Evolutionary conservation across 2,329 filamentous ascomycete genomes (phyloP).

Genomic region (Trematosphaeria pertusa): DNA sequence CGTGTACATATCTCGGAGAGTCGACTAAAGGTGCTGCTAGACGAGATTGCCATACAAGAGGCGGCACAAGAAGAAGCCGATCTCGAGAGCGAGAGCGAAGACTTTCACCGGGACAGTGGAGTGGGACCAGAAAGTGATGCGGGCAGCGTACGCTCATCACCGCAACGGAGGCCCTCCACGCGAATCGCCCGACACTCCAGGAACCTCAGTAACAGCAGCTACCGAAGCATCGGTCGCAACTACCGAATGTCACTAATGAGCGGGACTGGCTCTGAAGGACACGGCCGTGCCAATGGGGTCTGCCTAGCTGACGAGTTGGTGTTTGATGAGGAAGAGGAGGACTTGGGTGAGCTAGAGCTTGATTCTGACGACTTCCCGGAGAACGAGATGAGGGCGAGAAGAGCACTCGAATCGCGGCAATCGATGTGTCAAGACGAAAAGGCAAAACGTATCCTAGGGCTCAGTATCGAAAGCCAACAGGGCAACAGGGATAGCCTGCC

Average conservation of each 20-base stretch:
- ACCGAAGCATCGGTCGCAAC: constrained; percentile 59
- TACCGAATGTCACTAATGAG: constrained; percentile 76
- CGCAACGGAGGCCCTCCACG: constrained; percentile 55
- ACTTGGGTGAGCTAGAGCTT: constrained; percentile 61
- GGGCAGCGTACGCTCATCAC: constrained; percentile 72
- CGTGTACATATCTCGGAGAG: constrained; percentile 90
- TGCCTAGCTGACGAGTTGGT: constrained; percentile 91
- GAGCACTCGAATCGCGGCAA: constrained; percentile 50
- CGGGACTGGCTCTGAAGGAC: constrained; percentile 59
- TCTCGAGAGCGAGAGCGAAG: constrained; percentile 67
- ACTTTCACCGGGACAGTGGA: constrained; percentile 65
- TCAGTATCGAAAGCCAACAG: constrained; percentile 42
- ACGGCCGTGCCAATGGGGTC: constrained; percentile 67
- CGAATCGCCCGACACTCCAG: constrained; percentile 63
- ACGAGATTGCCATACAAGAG: constrained; percentile 80
- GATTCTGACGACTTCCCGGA: constrained; percentile 68
- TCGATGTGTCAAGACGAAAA: constrained; percentile 53
- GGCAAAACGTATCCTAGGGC: constrained; percentile 54
- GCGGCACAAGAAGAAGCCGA: constrained; percentile 48
- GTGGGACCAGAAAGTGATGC: constrained; percentile 67
- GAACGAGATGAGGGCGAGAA: constrained; percentile 49
- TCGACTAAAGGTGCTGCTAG: constrained; percentile 81
- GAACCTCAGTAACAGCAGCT: constrained; percentile 60
- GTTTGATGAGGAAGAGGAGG: constrained; percentile 78
- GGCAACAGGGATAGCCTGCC: constrained; percentile 30